Percentiles rank a stretch among this genome's conserved stretches.
Conservation (phyloP, 192 early-diverging fungal genomes). For the Dispira parvispora region DNA sequence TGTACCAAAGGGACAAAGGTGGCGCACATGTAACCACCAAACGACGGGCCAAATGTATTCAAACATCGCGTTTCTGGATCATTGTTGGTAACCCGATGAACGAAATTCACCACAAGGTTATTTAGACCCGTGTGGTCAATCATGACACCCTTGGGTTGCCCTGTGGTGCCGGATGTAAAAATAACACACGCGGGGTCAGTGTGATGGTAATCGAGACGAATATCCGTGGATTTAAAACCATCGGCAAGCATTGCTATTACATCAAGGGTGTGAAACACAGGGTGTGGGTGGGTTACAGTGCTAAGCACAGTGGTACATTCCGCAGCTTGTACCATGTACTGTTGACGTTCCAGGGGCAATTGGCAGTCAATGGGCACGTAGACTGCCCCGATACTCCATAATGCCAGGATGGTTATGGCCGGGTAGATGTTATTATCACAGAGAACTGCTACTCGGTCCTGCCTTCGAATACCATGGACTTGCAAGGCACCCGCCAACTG, state of each 20-base stretch:
- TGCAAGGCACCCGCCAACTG: too few relatives aligned
- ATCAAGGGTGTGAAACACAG: too few relatives aligned
- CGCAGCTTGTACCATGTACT: background rate
- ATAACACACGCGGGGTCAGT: slow-evolving; percentile 1
- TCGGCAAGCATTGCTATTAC: too few relatives aligned
- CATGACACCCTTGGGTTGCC: slow-evolving; percentile 2
- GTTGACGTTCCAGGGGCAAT: background rate
- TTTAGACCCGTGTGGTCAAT: background rate
- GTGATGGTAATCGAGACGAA: too few relatives aligned
- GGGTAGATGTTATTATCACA: background rate
- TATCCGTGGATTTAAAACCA: too few relatives aligned
- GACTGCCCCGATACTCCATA: background rate
- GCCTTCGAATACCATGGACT: background rate
- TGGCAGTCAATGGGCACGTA: background rate
- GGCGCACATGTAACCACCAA: background rate
- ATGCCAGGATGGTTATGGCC: background rate
- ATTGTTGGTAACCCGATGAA: too few relatives aligned
- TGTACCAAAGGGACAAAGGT: background rate
- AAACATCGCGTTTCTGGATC: background rate
- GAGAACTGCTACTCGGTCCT: background rate
- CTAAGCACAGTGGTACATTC: background rate
- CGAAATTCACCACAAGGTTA: background rate
- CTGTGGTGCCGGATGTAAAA: slow-evolving; percentile 1
- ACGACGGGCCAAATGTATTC: background rate
- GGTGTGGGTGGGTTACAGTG: background rate